phyloP scores from a whole-genome alignment of 495 filamentous ascomycete genomes.

The Aspergillus coremiiformis region DNA sequence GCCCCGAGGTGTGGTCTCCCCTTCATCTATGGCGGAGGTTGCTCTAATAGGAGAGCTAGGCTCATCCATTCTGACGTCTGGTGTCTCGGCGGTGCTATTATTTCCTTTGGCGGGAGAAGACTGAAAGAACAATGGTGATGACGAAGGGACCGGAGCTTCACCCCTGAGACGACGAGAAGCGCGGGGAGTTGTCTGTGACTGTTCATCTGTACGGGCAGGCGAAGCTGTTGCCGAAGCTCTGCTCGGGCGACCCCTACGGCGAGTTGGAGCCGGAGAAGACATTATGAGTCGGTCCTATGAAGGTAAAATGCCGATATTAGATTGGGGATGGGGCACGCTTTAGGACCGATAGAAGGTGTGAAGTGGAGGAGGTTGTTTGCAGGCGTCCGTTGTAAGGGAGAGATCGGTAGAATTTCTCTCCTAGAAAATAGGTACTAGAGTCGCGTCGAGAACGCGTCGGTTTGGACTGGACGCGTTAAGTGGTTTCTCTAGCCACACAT shows the following conservation, averaged over 20 bases:
- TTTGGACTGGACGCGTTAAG: constrained; percentile 42
- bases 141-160: constrained; percentile 44
- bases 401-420: constrained; percentile 2
- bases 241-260: constrained; percentile 37
- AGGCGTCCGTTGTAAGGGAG: too few relatives aligned
- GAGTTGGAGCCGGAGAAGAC: constrained; percentile 43
- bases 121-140: constrained; percentile 77
- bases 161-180: constrained; percentile 37
- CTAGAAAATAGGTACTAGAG: too few relatives aligned
- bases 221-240: too few relatives aligned
- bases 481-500: constrained; percentile 23
- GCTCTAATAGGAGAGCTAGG: constrained; percentile 63
- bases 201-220: too few relatives aligned
- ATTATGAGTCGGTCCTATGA: constrained; percentile 23
- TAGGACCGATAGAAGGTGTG: constrained; percentile 7
- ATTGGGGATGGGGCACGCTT: neutral
- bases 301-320: neutral
- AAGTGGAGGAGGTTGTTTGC: too few relatives aligned
- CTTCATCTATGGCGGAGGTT: constrained; percentile 48
- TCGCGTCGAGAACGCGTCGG: constrained; percentile 28
- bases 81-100: constrained; percentile 49
- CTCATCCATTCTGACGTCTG: constrained; percentile 42
- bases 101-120: constrained; percentile 61
- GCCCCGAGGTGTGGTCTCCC: constrained; percentile 70
- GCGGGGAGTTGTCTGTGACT: constrained; percentile 36